phyloP scores from a whole-genome alignment of 192 early-diverging fungal genomes.

The Coemansia sp. region DNA sequence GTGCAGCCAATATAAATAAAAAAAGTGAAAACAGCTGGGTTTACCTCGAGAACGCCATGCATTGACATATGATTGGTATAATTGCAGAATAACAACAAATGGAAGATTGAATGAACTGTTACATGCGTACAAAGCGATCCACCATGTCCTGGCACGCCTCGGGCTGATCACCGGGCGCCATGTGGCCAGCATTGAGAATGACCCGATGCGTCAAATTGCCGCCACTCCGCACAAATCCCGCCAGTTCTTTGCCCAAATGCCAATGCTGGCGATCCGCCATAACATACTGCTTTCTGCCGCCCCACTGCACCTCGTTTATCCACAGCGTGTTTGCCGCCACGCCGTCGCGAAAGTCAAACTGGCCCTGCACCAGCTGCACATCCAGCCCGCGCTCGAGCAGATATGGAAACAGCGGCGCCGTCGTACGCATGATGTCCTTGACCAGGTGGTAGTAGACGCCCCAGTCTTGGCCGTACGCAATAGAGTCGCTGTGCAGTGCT shows the following conservation, averaged over 20 bases:
- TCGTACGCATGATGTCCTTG: constrained; percentile 67
- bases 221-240: constrained; percentile 62
- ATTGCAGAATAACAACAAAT: neutral
- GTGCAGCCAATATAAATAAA: neutral
- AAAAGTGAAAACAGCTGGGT: neutral
- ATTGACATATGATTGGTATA: neutral
- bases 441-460: constrained; percentile 55
- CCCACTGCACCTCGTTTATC: constrained; percentile 64
- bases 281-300: constrained; percentile 49
- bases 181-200: constrained; percentile 72
- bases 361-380: constrained; percentile 72
- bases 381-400: constrained; percentile 58
- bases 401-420: constrained; percentile 56
- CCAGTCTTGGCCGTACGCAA: constrained; percentile 55
- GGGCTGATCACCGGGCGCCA: constrained; percentile 69
- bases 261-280: constrained; percentile 56
- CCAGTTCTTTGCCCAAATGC: constrained; percentile 44
- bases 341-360: constrained; percentile 85
- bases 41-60: neutral
- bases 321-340: constrained; percentile 64
- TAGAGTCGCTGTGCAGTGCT: constrained; percentile 61
- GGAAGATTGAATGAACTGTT: neutral
- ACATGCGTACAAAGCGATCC: constrained; percentile 21
- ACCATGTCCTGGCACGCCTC: constrained; percentile 47
- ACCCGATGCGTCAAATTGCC: constrained; percentile 59